A percentile compares a stretch with the other conserved stretches of the same genome.
Evolutionary conservation across 176 grass and related monocot genomes (phyloP).

Genomic region (Bromus sterilis): DNA sequence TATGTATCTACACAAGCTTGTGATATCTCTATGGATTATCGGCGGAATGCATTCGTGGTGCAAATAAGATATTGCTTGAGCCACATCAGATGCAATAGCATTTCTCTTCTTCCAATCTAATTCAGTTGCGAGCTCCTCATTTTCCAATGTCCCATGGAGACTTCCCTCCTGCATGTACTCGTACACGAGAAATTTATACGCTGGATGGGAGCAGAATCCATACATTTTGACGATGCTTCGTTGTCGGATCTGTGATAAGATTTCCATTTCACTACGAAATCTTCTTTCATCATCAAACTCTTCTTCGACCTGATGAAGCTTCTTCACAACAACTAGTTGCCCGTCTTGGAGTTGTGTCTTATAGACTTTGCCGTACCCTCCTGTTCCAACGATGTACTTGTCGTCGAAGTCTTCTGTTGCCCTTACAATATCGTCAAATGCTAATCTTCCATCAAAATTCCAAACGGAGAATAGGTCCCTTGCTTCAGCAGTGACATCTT

Average conservation of each 20-base stretch:
- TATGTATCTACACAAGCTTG: too few relatives aligned
- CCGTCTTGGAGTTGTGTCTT: background rate
- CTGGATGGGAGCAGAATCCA: background rate
- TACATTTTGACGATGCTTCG: constrained; percentile 1
- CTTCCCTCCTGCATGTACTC: background rate
- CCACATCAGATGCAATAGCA: background rate
- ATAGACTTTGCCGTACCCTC: background rate
- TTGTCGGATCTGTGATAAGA: background rate
- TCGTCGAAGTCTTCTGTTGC: background rate
- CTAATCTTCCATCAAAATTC: constrained; percentile 9
- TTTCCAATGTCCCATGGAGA: background rate
- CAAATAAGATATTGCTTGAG: background rate
- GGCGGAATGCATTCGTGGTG: background rate
- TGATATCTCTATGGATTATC: constrained; percentile 26
- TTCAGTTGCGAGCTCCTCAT: background rate
- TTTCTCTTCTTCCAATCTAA: background rate
- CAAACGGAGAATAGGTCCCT: background rate
- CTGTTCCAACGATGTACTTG: background rate
- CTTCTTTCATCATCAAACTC: background rate
- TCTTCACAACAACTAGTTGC: background rate
- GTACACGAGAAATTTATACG: background rate
- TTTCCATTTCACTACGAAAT: background rate
- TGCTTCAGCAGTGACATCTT: background rate
- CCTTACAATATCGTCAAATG: background rate
- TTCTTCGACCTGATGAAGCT: background rate